Evolutionary conservation across 192 early-diverging fungal species (phyloP), one percentile per base, ranked within the genome.

Genomic region (Coemansia sp.): DNA sequence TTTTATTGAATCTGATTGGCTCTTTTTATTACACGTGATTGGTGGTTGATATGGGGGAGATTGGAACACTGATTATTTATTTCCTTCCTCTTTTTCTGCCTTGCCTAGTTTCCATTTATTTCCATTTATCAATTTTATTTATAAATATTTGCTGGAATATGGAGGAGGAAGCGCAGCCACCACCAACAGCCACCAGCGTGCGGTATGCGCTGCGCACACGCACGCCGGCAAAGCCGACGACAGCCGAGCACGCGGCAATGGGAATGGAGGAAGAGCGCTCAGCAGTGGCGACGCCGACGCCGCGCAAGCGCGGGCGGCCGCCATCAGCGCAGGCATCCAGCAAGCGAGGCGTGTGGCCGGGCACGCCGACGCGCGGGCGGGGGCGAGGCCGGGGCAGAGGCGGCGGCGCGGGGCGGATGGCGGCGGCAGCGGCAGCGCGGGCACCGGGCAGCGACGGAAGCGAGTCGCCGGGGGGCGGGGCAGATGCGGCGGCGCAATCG

Each of bases 171-270:
- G 57, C 46, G 31, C 60, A 68, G 58, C 67, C 65, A 25, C 67
- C 65, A 25, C 67, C 67, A 6, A 59, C 51, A 14, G 3, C 59
- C 4, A n/a, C 37, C 17, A 56, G 12, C 3, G 51, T 11, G 8
- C 77, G 77, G 67, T 80, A 80, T 56, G 65, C 68, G 15, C 51
- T 80, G 19, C 72, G 77, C 15, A 62, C 63, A 12, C 77, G 77
- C 8, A 80, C 77, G 39, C 77, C 67, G 12, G 49, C 60, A 4
- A 71, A 63, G 41, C 57, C 62, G 3, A 46, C 59, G n/a, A 29
- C 61, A 20, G 11, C 40, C 9, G 20, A 42, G 40, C 14, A 57
- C 0, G 37, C 56, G 3, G 37, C 42, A 8, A 19, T 35, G 5
- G 36, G 12, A n/a, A n/a, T n/a, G n/a, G n/a, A n/a, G n/a, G n/a